Evolutionary conservation across 352 stramenopile species (phyloP).

Genomic region (Lagenidium giganteum): DNA sequence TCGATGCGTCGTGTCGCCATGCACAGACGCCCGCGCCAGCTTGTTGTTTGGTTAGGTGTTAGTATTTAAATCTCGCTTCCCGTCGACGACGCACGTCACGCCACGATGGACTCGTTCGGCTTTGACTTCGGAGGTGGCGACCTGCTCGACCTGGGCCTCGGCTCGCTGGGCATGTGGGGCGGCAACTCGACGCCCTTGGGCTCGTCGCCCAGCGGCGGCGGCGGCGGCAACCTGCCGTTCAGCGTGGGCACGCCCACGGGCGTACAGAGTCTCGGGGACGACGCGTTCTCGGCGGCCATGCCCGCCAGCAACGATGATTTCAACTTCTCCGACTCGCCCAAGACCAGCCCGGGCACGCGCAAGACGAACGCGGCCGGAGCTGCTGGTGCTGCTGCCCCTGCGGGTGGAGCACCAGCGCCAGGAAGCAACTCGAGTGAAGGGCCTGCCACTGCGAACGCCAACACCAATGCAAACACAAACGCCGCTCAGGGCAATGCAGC

Average conservation of each 20-base stretch:
- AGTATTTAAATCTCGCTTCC: background rate
- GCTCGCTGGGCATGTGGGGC: conserved; percentile 64
- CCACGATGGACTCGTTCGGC: conserved; percentile 76
- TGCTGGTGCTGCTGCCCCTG: too few species aligned
- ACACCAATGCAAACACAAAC: conserved; percentile 11
- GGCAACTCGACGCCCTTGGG: conserved; percentile 56
- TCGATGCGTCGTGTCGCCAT: too few species aligned
- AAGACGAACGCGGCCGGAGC: too few species aligned
- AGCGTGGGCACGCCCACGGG: conserved; percentile 82
- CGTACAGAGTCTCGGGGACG: conserved; percentile 76
- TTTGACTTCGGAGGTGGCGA: conserved; percentile 77
- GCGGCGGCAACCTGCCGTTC: conserved; percentile 48
- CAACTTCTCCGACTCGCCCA: conserved; percentile 76
- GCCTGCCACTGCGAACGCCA: conserved; percentile 4
- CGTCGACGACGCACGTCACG: background rate
- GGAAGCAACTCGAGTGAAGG: too few species aligned
- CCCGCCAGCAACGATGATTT: conserved; percentile 57
- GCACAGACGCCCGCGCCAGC: too few species aligned
- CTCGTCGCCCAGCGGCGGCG: conserved; percentile 54
- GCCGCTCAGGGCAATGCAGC: conserved; percentile 8
- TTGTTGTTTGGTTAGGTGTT: too few species aligned
- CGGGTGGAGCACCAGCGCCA: too few species aligned
- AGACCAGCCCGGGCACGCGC: conserved; percentile 21
- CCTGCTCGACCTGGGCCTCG: conserved; percentile 69
- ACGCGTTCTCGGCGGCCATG: conserved; percentile 52